Evolutionary conservation across 176 grass and related monocot genomes (phyloP).

Genomic region (Musa acuminata): DNA sequence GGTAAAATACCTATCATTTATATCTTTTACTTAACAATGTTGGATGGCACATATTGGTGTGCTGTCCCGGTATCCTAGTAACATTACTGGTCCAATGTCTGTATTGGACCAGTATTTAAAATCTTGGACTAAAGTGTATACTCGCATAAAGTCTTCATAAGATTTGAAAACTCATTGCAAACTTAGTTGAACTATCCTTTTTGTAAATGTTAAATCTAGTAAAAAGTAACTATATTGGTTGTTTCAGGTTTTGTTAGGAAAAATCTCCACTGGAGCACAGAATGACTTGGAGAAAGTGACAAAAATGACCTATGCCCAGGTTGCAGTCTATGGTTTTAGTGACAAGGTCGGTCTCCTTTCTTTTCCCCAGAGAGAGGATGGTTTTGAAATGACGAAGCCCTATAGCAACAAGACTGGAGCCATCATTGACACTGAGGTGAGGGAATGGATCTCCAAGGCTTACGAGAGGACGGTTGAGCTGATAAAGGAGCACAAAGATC

Average conservation of each 20-base stretch:
- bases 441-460: slow-evolving; percentile 78
- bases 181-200: too few relatives aligned
- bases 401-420: slow-evolving; percentile 53
- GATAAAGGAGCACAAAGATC: slow-evolving; percentile 62
- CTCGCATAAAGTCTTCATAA: too few relatives aligned
- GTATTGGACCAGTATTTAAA: too few relatives aligned
- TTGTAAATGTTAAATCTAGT: too few relatives aligned
- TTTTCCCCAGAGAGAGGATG: slow-evolving; percentile 61
- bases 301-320: slow-evolving; percentile 83
- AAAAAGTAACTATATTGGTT: not conserved
- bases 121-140: too few relatives aligned
- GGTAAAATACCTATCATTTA: too few relatives aligned
- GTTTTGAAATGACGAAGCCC: slow-evolving; percentile 60
- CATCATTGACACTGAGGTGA: slow-evolving; percentile 77
- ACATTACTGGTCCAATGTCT: too few relatives aligned
- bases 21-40: too few relatives aligned
- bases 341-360: slow-evolving; percentile 89
- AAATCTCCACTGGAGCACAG: slow-evolving; percentile 81
- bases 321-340: slow-evolving; percentile 84
- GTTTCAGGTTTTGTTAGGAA: slow-evolving; percentile 67
- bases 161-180: too few relatives aligned
- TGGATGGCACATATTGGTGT: too few relatives aligned
- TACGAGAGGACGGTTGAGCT: slow-evolving; percentile 53
- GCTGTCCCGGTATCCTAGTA: too few relatives aligned
- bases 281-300: slow-evolving; percentile 94